phyloP scores from a whole-genome alignment of 306 rosid species.

The Arachis stenosperma region DNA sequence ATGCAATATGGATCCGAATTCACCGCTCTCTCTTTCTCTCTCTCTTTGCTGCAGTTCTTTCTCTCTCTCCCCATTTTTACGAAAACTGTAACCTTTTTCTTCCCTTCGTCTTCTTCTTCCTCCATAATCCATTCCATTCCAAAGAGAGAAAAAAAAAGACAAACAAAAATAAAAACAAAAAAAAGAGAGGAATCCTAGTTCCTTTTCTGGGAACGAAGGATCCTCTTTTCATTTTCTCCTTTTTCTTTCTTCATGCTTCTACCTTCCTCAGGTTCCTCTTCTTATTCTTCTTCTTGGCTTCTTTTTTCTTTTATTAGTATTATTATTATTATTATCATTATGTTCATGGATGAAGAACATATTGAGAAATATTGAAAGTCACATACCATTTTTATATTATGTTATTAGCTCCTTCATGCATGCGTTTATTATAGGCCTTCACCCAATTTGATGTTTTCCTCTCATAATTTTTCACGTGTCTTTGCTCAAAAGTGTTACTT shows the following conservation, averaged over 20 bases:
- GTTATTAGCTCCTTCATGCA: constrained; percentile 6
- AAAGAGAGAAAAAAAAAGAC: neutral
- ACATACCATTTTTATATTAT: neutral
- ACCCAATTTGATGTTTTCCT: neutral
- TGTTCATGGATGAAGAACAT: neutral
- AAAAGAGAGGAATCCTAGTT: constrained; percentile 61
- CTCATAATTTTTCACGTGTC: constrained; percentile 19
- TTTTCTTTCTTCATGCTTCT: constrained; percentile 3
- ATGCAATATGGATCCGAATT: constrained; percentile 55
- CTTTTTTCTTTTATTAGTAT: neutral
- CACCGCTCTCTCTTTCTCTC: constrained; percentile 39
- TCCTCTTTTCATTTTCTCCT: constrained; percentile 44
- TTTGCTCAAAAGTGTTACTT: constrained; percentile 28
- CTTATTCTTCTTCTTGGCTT: neutral
- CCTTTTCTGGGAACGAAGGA: constrained; percentile 59
- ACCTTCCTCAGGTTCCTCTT: constrained; percentile 36
- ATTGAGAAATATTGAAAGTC: too few species aligned
- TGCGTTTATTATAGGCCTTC: constrained; percentile 28
- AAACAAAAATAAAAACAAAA: neutral
- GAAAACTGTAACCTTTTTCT: neutral
- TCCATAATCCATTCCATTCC: neutral
- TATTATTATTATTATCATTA: too few species aligned
- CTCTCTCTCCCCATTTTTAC: constrained; percentile 30
- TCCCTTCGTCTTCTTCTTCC: neutral
- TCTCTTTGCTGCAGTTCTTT: neutral